Base-by-base conservation (phyloP, 2,329 filamentous ascomycete species). In the Rosellinia necatrix region DNA sequence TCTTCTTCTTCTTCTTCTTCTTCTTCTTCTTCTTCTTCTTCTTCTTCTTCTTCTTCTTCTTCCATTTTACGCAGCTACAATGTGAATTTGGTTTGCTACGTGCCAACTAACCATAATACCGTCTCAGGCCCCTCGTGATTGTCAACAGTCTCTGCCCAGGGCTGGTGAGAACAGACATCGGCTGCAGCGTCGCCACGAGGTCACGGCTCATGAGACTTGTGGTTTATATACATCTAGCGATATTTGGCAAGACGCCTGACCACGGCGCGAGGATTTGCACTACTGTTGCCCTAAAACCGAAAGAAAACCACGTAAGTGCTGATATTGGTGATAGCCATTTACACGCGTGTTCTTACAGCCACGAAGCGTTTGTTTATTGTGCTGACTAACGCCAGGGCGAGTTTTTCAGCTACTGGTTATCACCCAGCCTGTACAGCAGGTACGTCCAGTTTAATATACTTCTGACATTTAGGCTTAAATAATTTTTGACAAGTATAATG, bases 91-190 rank as follows among this genome's bases (percentile, higher is more conserved):
- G 4, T 9, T 17, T 43, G 9, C 13, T 30, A 4, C 19, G 5
- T 30, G 13, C 13, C 27, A 7, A 30, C 37, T 40, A 40, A 40
- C 37, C 37, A 7, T 22, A 22, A 40, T 17, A 35, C 13, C 6
- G n/a, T 19, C n/a, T 12, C 29, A 48, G 29, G 27, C 44, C 44
- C 15, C 9, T 22, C 32, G 29, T 48, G 3, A 35, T 48, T 6
- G 21, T 48, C 4, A 48, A 48, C 29, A 48, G 44, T n/a, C 4
- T 48, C 3, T 48, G 44, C 24, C 44, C 29, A 8, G 44, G 44
- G 3, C n/a, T 35, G 5, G 44, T 35, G 17, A 48, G 13, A 3
- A 48, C 44, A 5, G n/a, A 37, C 15, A 48, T 48, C 21, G 32
- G 44, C n/a, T 30, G 17, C 15, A 3, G 2, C 22, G 27, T 25